phyloP scores from a whole-genome alignment of 495 filamentous ascomycete species.

The Physcia stellaris region DNA sequence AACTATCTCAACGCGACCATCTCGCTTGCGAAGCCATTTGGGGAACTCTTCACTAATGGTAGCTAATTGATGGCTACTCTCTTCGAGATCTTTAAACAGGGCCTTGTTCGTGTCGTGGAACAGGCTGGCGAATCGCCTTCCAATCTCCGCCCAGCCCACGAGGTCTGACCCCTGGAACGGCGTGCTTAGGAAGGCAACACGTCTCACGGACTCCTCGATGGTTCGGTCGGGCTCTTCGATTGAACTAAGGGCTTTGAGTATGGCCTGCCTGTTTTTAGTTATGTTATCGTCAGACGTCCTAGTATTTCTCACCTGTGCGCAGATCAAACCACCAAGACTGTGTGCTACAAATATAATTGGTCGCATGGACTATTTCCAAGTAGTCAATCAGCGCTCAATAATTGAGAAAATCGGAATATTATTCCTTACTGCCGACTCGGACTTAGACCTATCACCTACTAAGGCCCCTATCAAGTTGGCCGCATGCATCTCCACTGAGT shows the following conservation, averaged over 20 bases:
- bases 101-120: neutral
- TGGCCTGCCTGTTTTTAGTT: neutral
- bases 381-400: neutral
- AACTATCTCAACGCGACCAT: neutral
- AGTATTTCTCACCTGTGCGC: neutral
- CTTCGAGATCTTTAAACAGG: neutral
- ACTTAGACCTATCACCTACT: constrained; percentile 1
- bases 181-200: constrained; percentile 27
- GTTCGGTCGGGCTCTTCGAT: constrained; percentile 12
- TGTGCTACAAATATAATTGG: neutral
- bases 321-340: neutral
- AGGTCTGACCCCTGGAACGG: constrained; percentile 24
- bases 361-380: neutral
- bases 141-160: constrained; percentile 17
- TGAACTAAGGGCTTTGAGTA: neutral
- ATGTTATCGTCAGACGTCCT: neutral
- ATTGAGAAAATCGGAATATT: too few relatives aligned
- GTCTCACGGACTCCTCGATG: constrained; percentile 18
- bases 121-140: neutral
- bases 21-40: neutral
- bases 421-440: neutral
- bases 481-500: constrained; percentile 16
- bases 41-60: neutral
- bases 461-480: constrained; percentile 16
- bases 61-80: neutral